phyloP scores from a whole-genome alignment of 441 rosid species.

The Cnidoscolus chayamansa region DNA sequence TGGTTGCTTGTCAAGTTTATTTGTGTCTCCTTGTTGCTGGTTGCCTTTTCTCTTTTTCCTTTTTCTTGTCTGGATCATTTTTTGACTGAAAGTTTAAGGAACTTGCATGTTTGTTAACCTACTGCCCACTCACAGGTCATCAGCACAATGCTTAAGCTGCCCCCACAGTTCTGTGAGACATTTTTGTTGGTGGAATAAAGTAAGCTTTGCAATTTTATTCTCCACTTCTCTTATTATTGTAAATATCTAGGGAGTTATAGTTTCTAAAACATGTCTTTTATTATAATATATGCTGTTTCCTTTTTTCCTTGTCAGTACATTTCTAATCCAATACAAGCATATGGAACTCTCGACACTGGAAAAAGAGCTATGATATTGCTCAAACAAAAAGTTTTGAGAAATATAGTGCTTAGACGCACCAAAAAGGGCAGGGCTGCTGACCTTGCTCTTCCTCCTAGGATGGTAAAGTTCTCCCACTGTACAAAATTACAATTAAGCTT shows the following conservation, averaged over 20 bases:
- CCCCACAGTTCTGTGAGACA: slow-evolving; percentile 82
- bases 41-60: not conserved
- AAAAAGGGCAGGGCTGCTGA: slow-evolving; percentile 95
- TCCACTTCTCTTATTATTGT: slow-evolving; percentile 5
- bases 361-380: slow-evolving; percentile 85
- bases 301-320: slow-evolving; percentile 45
- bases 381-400: slow-evolving; percentile 70
- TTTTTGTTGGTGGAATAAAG: slow-evolving; percentile 99
- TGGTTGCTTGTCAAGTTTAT: not conserved
- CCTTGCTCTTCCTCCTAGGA: slow-evolving; percentile 97
- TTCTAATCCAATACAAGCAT: slow-evolving; percentile 63
- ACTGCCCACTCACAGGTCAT: slow-evolving; percentile 43
- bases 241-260: not conserved
- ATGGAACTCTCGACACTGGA: slow-evolving; percentile 45
- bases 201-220: slow-evolving; percentile 32
- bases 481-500: slow-evolving; percentile 12
- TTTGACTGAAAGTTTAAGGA: slow-evolving; percentile 12
- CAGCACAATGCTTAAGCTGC: slow-evolving; percentile 57
- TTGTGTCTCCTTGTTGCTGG: not conserved
- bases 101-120: slow-evolving; percentile 3
- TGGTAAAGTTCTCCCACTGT: slow-evolving; percentile 42
- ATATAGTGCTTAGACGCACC: slow-evolving; percentile 78
- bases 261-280: not conserved
- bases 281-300: slow-evolving; percentile 16
- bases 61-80: not conserved